Percentiles rank a stretch among this genome's conserved stretches.
These are phyloP conservation scores for Ophiocordyceps camponoti-rufipedis DNA, from an alignment of 2,329 filamentous ascomycete species.

Conservation along the genomic window DNA sequence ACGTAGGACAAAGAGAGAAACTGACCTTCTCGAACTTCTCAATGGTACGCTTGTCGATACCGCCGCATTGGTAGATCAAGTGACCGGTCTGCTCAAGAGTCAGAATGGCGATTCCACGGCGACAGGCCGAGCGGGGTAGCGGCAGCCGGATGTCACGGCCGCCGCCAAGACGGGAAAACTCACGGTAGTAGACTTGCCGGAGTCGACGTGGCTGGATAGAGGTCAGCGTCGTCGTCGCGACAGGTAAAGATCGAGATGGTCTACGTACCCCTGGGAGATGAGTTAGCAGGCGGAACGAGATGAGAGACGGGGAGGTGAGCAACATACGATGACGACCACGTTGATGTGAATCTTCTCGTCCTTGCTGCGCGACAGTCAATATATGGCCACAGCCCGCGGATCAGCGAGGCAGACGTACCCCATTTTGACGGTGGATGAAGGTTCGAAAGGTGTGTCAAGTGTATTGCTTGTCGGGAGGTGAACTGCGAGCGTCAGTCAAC, in stretches of 20 bases:
- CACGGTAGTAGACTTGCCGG: constrained; percentile 97
- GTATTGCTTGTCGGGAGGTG: constrained; percentile 2
- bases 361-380: constrained; percentile 43
- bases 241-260: constrained; percentile 6
- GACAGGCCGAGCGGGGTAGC: constrained; percentile 4
- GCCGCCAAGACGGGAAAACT: constrained; percentile 19
- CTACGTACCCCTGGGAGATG: constrained; percentile 10
- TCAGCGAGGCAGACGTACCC: constrained; percentile 7
- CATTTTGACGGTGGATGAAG: constrained; percentile 16
- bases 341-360: constrained; percentile 92
- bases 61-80: constrained; percentile 99
- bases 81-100: constrained; percentile 41
- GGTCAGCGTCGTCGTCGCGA: constrained; percentile 12
- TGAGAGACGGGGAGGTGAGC: background rate
- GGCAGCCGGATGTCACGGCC: constrained; percentile 1
- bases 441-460: constrained; percentile 2
- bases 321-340: constrained; percentile 77
- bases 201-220: constrained; percentile 70
- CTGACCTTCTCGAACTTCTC: constrained; percentile 99
- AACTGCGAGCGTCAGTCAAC: constrained; percentile 2
- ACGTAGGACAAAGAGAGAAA: background rate
- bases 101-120: constrained; percentile 5
- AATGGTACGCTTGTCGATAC: constrained; percentile 99
- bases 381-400: background rate
- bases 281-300: constrained; percentile 5